Conservation (phyloP, 2,329 filamentous ascomycete genomes). For the Cyclaneusma minus region DNA sequence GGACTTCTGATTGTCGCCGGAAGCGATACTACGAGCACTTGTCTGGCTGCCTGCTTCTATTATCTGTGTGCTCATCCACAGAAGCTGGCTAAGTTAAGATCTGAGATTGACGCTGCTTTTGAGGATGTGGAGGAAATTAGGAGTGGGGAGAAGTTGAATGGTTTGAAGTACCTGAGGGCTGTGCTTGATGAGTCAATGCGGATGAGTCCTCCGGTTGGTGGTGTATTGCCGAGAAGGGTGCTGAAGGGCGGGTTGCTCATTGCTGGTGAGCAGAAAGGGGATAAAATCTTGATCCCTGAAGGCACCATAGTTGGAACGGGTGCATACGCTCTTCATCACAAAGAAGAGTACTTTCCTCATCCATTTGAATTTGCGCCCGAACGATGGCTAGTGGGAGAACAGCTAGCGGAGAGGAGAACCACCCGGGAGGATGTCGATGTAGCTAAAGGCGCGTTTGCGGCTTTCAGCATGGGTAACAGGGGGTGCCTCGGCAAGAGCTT, state of each 20-base stretch:
- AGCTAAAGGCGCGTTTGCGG: slow-evolving; percentile 52
- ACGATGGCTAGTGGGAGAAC: slow-evolving; percentile 13
- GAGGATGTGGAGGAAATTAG: slow-evolving; percentile 15
- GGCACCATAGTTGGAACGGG: slow-evolving; percentile 44
- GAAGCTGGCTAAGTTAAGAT: slow-evolving; percentile 2
- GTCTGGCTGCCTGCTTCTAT: slow-evolving; percentile 2
- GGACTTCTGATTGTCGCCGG: slow-evolving; percentile 4
- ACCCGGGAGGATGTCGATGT: slow-evolving; percentile 6
- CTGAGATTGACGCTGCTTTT: neutral
- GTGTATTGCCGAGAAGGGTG: slow-evolving; percentile 4
- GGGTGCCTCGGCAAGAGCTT: slow-evolving; percentile 22
- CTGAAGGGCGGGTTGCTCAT: slow-evolving; percentile 19
- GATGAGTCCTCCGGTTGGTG: slow-evolving; percentile 2
- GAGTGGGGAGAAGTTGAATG: slow-evolving; percentile 15
- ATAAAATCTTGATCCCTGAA: slow-evolving; percentile 22
- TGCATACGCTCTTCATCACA: slow-evolving; percentile 55
- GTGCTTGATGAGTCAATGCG: slow-evolving; percentile 16
- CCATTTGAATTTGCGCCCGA: slow-evolving; percentile 11
- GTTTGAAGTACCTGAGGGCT: slow-evolving; percentile 21
- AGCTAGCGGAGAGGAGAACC: slow-evolving; percentile 27
- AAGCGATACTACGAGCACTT: slow-evolving; percentile 4
- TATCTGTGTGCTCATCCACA: slow-evolving; percentile 3
- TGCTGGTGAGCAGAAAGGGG: slow-evolving; percentile 30
- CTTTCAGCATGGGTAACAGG: neutral
- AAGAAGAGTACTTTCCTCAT: slow-evolving; percentile 42